Conservation (phyloP, 1,284 basidiomycete species). For the Cutaneotrichosporon mucoides region DNA sequence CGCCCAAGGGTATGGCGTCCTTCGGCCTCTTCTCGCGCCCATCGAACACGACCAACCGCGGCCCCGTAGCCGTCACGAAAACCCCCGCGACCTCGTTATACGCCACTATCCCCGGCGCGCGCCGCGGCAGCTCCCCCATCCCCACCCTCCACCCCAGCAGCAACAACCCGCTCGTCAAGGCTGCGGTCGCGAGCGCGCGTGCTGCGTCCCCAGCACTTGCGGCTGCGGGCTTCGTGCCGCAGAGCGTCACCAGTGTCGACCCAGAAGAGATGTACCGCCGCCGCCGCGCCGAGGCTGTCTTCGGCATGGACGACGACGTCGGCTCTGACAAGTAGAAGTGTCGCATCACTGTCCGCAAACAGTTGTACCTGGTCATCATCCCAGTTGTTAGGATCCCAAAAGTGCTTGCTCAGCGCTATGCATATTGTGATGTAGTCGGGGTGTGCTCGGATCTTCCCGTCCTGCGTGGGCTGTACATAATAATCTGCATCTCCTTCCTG, state of each 20-base stretch:
- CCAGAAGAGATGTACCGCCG: constrained; percentile 75
- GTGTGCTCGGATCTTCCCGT: no score
- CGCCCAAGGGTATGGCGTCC: constrained; percentile 31
- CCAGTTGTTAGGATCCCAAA: neutral
- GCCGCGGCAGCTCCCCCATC: constrained; percentile 2
- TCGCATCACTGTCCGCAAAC: neutral
- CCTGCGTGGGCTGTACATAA: no score
- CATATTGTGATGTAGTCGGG: no score
- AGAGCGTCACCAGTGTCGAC: constrained; percentile 58
- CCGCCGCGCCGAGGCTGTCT: constrained; percentile 56
- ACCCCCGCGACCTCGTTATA: constrained; percentile 15
- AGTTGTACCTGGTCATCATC: neutral
- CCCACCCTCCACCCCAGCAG: constrained; percentile 3
- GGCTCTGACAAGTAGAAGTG: neutral
- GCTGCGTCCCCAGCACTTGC: constrained; percentile 39
- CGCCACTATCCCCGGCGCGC: neutral
- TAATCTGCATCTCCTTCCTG: no score
- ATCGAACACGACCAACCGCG: neutral
- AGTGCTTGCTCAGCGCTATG: no score
- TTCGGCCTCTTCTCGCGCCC: constrained; percentile 38
- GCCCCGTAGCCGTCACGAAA: neutral
- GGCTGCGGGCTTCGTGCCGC: constrained; percentile 44
- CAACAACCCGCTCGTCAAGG: constrained; percentile 32
- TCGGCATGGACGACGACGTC: constrained; percentile 27
- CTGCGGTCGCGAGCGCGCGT: constrained; percentile 35